These are phyloP conservation scores for Quercus tomentella DNA, from an alignment of 331 rosid genomes.

Conservation along the genomic window DNA sequence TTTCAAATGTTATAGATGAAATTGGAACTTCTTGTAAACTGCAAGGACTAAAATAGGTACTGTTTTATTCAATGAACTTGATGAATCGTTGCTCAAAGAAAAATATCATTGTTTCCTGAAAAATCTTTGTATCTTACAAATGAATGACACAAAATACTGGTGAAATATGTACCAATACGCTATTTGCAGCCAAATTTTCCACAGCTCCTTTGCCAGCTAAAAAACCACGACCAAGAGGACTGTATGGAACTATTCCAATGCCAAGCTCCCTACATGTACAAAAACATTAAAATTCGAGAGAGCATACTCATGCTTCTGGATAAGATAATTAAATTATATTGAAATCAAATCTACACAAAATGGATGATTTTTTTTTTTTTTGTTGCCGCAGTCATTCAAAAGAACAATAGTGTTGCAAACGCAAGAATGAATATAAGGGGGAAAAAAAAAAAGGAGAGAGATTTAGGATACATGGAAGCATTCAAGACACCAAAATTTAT, in stretches of 20 bases:
- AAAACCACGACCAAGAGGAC: constrained; percentile 53
- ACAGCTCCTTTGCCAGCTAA: constrained; percentile 35
- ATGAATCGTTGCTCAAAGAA: background rate
- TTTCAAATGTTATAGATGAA: too few relatives aligned
- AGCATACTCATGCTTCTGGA: too few relatives aligned
- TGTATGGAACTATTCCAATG: constrained; percentile 59
- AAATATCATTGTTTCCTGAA: constrained; percentile 10
- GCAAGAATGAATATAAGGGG: too few relatives aligned
- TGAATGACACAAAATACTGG: background rate
- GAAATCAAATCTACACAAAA: too few relatives aligned
- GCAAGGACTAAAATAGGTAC: background rate
- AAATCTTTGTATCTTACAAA: background rate
- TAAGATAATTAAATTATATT: too few relatives aligned
- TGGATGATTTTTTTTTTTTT: too few relatives aligned
- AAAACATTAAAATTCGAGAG: background rate
- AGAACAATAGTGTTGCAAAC: too few relatives aligned
- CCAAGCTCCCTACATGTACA: constrained; percentile 49
- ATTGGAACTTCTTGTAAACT: too few relatives aligned
- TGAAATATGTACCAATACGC: constrained; percentile 23
- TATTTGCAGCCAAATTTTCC: constrained; percentile 25
- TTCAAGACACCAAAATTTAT: background rate
- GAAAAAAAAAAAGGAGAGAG: too few relatives aligned
- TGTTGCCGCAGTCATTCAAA: too few relatives aligned
- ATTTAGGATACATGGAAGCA: background rate
- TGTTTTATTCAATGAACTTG: background rate